phyloP scores from a whole-genome alignment of 345 rosid species.

The Raphanus sativus region DNA sequence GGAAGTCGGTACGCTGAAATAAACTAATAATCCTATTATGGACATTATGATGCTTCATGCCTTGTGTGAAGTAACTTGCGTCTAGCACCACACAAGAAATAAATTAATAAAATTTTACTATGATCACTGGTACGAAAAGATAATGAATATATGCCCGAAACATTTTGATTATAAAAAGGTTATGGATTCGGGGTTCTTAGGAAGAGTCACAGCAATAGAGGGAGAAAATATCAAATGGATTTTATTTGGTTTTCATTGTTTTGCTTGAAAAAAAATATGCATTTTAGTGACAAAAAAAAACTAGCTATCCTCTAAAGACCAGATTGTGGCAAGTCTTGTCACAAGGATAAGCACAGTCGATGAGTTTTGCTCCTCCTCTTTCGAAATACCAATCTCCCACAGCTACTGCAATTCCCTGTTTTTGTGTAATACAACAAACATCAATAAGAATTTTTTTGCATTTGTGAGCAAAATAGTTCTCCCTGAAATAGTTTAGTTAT shows the following conservation, averaged over 20 bases:
- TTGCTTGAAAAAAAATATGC: not conserved
- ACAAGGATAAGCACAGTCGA: constrained; percentile 90
- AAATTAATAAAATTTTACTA: too few species aligned
- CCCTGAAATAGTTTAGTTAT: too few species aligned
- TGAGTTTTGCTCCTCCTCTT: constrained; percentile 55
- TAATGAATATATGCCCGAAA: too few species aligned
- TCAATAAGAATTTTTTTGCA: not conserved
- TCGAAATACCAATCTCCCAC: constrained; percentile 96
- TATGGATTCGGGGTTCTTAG: too few species aligned
- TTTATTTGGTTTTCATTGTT: not conserved
- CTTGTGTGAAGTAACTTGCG: too few species aligned
- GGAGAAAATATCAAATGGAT: not conserved
- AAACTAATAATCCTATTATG: too few species aligned
- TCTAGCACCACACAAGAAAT: too few species aligned
- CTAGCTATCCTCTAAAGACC: constrained; percentile 49
- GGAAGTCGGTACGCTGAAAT: too few species aligned
- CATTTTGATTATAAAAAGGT: too few species aligned
- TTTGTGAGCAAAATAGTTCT: not conserved
- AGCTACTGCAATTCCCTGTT: constrained; percentile 82
- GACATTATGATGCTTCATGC: too few species aligned
- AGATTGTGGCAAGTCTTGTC: constrained; percentile 91
- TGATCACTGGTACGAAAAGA: too few species aligned
- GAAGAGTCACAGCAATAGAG: not conserved
- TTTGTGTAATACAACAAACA: constrained; percentile 4
- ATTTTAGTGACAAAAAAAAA: not conserved